Evolutionary conservation across 2,329 filamentous ascomycete genomes (phyloP).

Genomic region (Lasiodiplodia sp.): DNA sequence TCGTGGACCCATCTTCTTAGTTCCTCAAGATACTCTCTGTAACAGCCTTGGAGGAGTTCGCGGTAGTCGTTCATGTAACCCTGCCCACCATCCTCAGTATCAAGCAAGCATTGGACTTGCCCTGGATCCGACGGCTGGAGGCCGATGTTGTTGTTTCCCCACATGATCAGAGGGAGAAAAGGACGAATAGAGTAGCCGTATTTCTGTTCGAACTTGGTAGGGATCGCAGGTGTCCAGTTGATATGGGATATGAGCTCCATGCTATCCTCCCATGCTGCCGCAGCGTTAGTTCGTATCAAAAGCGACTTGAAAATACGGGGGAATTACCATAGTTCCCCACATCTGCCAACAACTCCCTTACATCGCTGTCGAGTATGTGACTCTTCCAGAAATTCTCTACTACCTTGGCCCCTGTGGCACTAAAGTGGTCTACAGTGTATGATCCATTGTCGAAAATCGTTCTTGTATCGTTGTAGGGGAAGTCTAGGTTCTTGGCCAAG

Average conservation of each 20-base stretch:
- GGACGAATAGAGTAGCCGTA: slow-evolving; percentile 45
- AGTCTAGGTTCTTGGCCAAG: slow-evolving; percentile 30
- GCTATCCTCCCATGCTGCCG: slow-evolving; percentile 39
- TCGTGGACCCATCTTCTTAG: slow-evolving; percentile 43
- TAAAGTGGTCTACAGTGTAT: slow-evolving; percentile 51
- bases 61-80: slow-evolving; percentile 37
- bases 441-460: slow-evolving; percentile 48
- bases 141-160: slow-evolving; percentile 33
- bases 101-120: neutral
- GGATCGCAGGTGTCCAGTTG: slow-evolving; percentile 48
- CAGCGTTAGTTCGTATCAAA: slow-evolving; percentile 28
- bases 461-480: slow-evolving; percentile 30
- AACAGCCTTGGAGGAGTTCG: slow-evolving; percentile 35
- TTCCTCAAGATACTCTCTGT: slow-evolving; percentile 43
- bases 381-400: slow-evolving; percentile 43
- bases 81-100: neutral
- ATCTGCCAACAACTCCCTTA: neutral
- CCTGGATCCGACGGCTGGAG: slow-evolving; percentile 29
- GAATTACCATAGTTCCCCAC: neutral
- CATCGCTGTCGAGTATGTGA: neutral
- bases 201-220: slow-evolving; percentile 39
- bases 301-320: slow-evolving; percentile 40
- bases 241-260: slow-evolving; percentile 43
- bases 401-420: slow-evolving; percentile 44
- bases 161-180: slow-evolving; percentile 42